Conservation (phyloP, 306 rosid genomes). For the Abrus precatorius region DNA sequence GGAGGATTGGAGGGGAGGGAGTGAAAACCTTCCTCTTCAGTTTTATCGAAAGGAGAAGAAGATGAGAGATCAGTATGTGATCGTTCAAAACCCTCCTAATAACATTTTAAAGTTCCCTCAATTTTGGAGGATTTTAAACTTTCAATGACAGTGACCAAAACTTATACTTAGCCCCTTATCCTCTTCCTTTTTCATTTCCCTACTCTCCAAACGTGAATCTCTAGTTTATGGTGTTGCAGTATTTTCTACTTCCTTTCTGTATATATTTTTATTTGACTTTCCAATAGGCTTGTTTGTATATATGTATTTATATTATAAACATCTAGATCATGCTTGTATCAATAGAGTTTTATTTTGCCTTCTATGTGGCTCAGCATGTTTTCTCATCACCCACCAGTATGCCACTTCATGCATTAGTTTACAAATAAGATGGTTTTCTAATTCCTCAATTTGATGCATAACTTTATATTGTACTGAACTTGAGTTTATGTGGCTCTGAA, state of each 20-base stretch:
- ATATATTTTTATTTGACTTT: not conserved
- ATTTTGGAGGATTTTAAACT: slow-evolving; percentile 27
- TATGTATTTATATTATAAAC: not conserved
- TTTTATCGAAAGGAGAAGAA: not conserved
- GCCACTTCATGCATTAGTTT: slow-evolving; percentile 24
- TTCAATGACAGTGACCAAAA: not conserved
- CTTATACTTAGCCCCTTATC: not conserved
- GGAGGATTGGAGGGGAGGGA: not conserved
- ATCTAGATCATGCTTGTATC: not conserved
- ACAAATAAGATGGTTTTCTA: not conserved
- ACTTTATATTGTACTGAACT: slow-evolving; percentile 24
- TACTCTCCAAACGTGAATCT: not conserved
- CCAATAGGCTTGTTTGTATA: not conserved
- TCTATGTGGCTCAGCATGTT: not conserved
- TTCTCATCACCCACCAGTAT: not conserved
- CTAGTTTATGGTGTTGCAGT: not conserved
- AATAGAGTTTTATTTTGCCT: not conserved
- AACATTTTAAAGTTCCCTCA: not conserved
- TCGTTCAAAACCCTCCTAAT: slow-evolving; percentile 8
- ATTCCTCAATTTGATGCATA: slow-evolving; percentile 11
- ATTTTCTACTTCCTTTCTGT: not conserved
- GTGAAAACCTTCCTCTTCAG: slow-evolving; percentile 2
- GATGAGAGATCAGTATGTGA: slow-evolving; percentile 14
- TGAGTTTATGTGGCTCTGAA: slow-evolving; percentile 20
- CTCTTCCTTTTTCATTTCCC: slow-evolving; percentile 6